Percentiles rank a stretch among this genome's conserved stretches.
These are phyloP conservation scores for Podila epigama DNA, from an alignment of 192 early-diverging fungal species.

Conservation along the genomic window DNA sequence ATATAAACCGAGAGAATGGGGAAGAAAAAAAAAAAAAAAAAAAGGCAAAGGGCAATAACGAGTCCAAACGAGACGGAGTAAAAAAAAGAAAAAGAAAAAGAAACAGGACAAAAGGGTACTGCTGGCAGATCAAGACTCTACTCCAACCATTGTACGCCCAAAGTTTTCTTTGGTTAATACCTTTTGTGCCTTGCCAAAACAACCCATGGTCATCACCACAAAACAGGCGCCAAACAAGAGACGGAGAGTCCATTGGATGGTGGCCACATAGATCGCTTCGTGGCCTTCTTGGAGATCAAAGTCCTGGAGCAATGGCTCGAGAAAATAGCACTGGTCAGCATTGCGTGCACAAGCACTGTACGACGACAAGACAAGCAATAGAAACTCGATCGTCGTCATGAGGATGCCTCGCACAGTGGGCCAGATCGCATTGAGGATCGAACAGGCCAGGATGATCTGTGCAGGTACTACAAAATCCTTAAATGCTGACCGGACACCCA, in stretches of 20 bases:
- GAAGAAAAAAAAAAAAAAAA: not conserved
- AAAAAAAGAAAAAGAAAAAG: not conserved
- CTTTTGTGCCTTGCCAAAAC: conserved; percentile 19
- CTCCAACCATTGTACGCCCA: not conserved
- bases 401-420: conserved; percentile 23
- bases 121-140: not conserved
- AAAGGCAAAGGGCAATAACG: not conserved
- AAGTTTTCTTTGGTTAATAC: conserved; percentile 7
- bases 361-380: conserved; percentile 33
- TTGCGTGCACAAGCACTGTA: conserved; percentile 35
- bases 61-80: not conserved
- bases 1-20: not conserved
- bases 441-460: conserved; percentile 44
- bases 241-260: conserved; percentile 42
- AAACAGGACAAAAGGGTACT: not conserved
- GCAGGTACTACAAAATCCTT: conserved; percentile 43
- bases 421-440: conserved; percentile 43
- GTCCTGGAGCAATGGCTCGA: conserved; percentile 35
- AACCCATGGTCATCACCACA: conserved; percentile 3
- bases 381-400: conserved; percentile 23
- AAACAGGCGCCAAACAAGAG: conserved; percentile 10
- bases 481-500: conserved; percentile 48
- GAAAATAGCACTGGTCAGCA: conserved; percentile 40
- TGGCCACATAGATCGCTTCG: conserved; percentile 31
- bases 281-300: conserved; percentile 9